These are phyloP conservation scores for Penicillium atrosanguineum DNA, from an alignment of 495 filamentous ascomycete genomes.

Conservation along the genomic window DNA sequence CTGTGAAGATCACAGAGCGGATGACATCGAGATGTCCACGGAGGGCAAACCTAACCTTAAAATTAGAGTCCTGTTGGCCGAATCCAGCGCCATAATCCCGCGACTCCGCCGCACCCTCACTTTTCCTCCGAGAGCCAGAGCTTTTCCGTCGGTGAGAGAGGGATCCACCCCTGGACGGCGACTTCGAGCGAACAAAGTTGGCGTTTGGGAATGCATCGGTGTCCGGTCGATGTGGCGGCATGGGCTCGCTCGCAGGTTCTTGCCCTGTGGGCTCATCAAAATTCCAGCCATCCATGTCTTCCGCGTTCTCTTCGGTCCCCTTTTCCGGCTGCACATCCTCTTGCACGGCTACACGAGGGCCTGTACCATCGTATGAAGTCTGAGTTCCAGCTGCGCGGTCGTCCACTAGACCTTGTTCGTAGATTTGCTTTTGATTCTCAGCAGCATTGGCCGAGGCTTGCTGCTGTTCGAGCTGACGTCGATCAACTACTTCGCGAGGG, in stretches of 20 bases:
- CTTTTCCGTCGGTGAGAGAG: conserved; percentile 77
- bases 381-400: conserved; percentile 56
- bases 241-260: conserved; percentile 45
- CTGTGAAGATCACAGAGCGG: conserved; percentile 90
- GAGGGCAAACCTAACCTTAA: conserved; percentile 90
- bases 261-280: conserved; percentile 68
- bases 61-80: conserved; percentile 55
- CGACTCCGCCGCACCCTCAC: conserved; percentile 50
- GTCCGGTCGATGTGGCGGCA: conserved; percentile 66
- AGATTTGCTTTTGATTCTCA: conserved; percentile 36
- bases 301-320: conserved; percentile 33
- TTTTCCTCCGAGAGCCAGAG: conserved; percentile 65
- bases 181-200: conserved; percentile 71
- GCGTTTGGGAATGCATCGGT: conserved; percentile 82
- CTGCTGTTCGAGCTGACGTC: conserved; percentile 39
- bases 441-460: conserved; percentile 34
- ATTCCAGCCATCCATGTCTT: conserved; percentile 82
- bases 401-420: conserved; percentile 45
- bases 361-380: conserved; percentile 57
- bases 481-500: conserved; percentile 33
- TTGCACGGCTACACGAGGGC: conserved; percentile 41
- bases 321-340: conserved; percentile 33
- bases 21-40: conserved; percentile 93
- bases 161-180: conserved; percentile 65
- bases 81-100: conserved; percentile 36